A percentile compares a stretch with the other conserved stretches of the same genome.
These are phyloP conservation scores for Dryadomyces quercus-mongolicae DNA, from an alignment of 2,329 filamentous ascomycete genomes.

Conservation along the genomic window DNA sequence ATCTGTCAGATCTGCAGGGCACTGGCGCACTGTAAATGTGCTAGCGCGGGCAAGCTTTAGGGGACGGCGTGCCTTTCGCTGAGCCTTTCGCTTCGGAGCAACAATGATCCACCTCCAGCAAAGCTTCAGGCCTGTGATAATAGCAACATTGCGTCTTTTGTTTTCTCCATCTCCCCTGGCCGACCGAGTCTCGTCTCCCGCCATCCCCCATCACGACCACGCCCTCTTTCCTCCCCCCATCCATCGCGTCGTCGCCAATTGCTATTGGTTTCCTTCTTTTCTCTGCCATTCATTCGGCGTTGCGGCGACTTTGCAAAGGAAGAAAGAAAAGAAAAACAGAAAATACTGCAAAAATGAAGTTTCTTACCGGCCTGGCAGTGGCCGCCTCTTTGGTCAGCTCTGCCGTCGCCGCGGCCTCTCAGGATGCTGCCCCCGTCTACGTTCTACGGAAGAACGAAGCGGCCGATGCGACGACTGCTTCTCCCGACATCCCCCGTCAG, in stretches of 20 bases:
- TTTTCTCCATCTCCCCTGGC: background rate
- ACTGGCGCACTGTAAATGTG: background rate
- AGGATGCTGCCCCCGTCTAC: conserved; percentile 38
- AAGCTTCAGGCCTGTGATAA: background rate
- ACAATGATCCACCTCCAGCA: conserved; percentile 7
- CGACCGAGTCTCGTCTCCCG: background rate
- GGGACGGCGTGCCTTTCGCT: background rate
- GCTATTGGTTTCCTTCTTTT: background rate
- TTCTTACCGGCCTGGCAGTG: conserved; percentile 17
- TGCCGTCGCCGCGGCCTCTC: conserved; percentile 21
- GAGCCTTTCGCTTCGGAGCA: conserved; percentile 1
- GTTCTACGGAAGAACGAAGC: conserved; percentile 28
- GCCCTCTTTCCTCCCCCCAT: background rate
- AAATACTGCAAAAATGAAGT: conserved; percentile 16
- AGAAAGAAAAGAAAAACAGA: background rate
- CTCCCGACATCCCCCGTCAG: conserved; percentile 35
- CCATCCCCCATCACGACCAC: background rate
- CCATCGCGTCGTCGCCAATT: conserved; percentile 1
- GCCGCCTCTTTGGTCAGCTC: conserved; percentile 18
- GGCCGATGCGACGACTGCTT: conserved; percentile 11
- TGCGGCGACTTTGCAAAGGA: background rate
- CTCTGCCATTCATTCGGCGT: background rate
- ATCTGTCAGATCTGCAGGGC: background rate
- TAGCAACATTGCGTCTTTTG: background rate
- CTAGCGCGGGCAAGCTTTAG: too few species aligned